phyloP scores from a whole-genome alignment of 169 alveolate species.

The Eimeria falciformis region DNA sequence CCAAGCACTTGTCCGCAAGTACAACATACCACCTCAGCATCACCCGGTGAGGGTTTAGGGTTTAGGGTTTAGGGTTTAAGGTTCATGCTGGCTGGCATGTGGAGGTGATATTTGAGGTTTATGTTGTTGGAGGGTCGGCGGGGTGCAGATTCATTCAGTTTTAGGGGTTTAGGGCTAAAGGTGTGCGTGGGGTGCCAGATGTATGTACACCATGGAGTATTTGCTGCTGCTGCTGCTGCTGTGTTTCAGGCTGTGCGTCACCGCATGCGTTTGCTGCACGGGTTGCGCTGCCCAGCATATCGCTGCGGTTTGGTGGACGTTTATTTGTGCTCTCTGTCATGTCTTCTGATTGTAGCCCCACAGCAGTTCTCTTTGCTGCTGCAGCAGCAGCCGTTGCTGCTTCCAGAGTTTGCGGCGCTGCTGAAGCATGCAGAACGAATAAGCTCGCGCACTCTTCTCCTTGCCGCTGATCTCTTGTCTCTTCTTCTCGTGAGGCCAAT shows the following conservation, averaged over 20 bases:
- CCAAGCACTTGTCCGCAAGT: slow-evolving; percentile 45
- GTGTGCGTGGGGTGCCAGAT: too few relatives aligned
- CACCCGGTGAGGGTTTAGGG: slow-evolving; percentile 57
- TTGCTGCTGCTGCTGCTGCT: slow-evolving; percentile 38
- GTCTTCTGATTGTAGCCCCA: slow-evolving; percentile 57
- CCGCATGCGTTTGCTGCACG: slow-evolving; percentile 70
- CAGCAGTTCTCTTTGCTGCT: slow-evolving; percentile 29
- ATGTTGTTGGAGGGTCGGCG: background rate
- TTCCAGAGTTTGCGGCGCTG: slow-evolving; percentile 61
- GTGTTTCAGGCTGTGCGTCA: slow-evolving; percentile 63
- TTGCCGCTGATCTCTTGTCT: slow-evolving; percentile 67
- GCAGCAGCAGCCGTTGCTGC: slow-evolving; percentile 61
- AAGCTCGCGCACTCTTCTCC: slow-evolving; percentile 68
- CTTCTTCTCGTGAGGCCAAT: slow-evolving; percentile 50
- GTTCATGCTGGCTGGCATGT: background rate
- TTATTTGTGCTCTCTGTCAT: slow-evolving; percentile 59
- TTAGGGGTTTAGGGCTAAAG: too few relatives aligned
- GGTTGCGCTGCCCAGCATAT: slow-evolving; percentile 57
- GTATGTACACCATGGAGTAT: too few relatives aligned
- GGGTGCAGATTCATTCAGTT: too few relatives aligned
- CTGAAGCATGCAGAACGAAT: slow-evolving; percentile 56
- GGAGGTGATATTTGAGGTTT: background rate
- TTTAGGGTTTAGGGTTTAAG: background rate
- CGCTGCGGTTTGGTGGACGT: slow-evolving; percentile 63
- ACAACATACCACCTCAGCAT: slow-evolving; percentile 59